Base-by-base conservation (phyloP, 345 rosid species). In the Lepidium sativum region DNA sequence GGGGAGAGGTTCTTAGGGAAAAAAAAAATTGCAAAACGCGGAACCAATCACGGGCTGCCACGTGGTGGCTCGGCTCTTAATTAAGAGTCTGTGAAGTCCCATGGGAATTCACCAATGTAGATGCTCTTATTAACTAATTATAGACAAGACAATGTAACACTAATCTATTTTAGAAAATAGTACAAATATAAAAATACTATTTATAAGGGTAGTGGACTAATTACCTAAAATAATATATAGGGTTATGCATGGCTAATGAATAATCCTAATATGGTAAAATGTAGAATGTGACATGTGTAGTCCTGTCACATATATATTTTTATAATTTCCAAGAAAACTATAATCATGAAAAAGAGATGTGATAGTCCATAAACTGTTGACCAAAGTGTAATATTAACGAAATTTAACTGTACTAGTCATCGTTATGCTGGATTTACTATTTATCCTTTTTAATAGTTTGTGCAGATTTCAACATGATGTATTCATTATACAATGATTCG, bases 231-330 rank as follows among this genome's bases (percentile, higher is more conserved):
- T 27, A 8, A 25, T 0, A 13, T 27, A 38, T 5, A 47, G 20
- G 9, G 44, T 25, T 23, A 33, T 29, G 20, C 13, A 17, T 10
- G 45, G 35, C 35, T 55, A 32, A 11, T 9, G 54, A 50, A 60
- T 59, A 57, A 18, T 27, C 32, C 27, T 25, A 25, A 32, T 6
- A 21, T 54, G 52, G 16, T 27, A 66, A 25, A 4, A 34, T 44
- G 37, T 23, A 44, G 49, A 49, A 68, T 58, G 72, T 49, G 54
- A 69, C 40, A 44, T 52, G 40, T 60, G 23, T 43, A 60, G 62
- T 61, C 62, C 12, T 50, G 38, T 69, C 67, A 41, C 50, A 68
- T 32, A n/a, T 13, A 39, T 41, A 49, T 49, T 43, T 54, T 47
- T 67, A 17, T 41, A 17, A 4, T 38, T 45, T 29, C 25, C 53